These are phyloP conservation scores for Phaeosphaeriaceae sp. DNA, from an alignment of 2,329 filamentous ascomycete genomes.

Conservation along the genomic window DNA sequence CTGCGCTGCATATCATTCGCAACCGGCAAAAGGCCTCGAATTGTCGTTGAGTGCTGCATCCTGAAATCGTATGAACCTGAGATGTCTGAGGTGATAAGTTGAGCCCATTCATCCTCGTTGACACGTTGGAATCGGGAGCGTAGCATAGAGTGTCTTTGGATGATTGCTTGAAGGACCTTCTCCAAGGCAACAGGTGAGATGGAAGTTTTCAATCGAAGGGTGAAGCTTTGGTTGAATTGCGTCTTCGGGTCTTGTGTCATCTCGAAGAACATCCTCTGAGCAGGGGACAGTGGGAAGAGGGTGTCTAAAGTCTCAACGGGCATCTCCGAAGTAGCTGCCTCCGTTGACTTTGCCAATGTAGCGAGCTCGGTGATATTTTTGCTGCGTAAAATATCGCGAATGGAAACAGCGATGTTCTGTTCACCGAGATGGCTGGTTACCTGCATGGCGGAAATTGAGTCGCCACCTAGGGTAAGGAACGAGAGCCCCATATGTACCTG, in stretches of 20 bases:
- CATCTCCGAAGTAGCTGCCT: too few relatives aligned
- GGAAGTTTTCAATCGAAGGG: not conserved
- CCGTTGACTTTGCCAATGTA: too few relatives aligned
- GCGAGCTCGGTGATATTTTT: too few relatives aligned
- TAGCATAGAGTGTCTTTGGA: constrained; percentile 22
- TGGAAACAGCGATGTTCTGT: too few relatives aligned
- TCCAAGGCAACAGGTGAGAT: not conserved
- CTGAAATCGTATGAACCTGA: constrained; percentile 15
- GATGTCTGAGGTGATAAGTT: constrained; percentile 14
- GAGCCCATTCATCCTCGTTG: constrained; percentile 19
- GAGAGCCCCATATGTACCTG: constrained; percentile 6
- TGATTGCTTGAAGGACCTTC: constrained; percentile 5
- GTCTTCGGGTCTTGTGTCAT: not conserved
- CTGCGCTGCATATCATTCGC: constrained; percentile 7
- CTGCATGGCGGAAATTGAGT: constrained; percentile 32
- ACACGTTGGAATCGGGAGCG: constrained; percentile 16
- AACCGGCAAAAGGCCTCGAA: not conserved
- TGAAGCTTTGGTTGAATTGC: constrained; percentile 6
- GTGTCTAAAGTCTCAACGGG: constrained; percentile 5
- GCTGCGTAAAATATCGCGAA: too few relatives aligned
- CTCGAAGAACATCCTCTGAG: constrained; percentile 20
- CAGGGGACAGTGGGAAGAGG: constrained; percentile 19
- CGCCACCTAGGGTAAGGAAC: constrained; percentile 29
- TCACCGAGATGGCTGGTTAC: too few relatives aligned
- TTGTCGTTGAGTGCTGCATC: not conserved